Evolutionary conservation across 2,329 filamentous ascomycete species (phyloP), one percentile per base, ranked within the genome.

Genomic region (Escovopsis sp.): DNA sequence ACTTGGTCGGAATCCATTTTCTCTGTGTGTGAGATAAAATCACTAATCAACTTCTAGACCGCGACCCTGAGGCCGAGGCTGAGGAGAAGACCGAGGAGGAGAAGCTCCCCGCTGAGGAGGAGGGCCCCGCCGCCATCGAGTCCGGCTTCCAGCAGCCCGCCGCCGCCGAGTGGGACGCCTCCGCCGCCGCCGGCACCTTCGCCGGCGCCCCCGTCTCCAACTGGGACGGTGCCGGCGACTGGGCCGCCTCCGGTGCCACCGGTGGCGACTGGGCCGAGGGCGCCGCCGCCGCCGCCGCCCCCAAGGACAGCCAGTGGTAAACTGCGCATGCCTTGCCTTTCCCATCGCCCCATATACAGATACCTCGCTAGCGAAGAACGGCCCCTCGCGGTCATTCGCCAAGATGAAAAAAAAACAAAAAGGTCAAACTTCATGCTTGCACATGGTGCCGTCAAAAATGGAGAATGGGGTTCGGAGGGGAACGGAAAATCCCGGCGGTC

Each of bases 61-160:
- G 93, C 67, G 93, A 98, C 72, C 91, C 93, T 58, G 91, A 98
- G 73, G 87, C 88, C 56, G 91, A 98, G 80, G 91, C 94, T 67
- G 89, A 94, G 79, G 94, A 98, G 74, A 93, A 95, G 66, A 74
- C 81, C 53, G 84, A 84, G 64, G 84, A 89, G 66, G 89, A 96
- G 76, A 94, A 96, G 82, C 72, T 81, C 50, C 73, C 84, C 52
- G 81, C 74, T 56, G 88, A 94, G 54, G 89, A 95, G 71, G 83
- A 84, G 60, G 86, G 81, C 55, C 61, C 83, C 48, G 80, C 70
- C 55, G 79, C 84, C 55, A 78, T 91, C 56, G 87, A 91, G 65
- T 71, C 76, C 55, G 84, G 81, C 60, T 87, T 88, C 71, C 74
- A 71, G 50, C 65, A 71, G 50, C 65, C 65, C 59, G 70, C 71